Evolutionary conservation across 2,329 filamentous ascomycete genomes (phyloP).

Genomic region (Scleromitrula shiraiana): DNA sequence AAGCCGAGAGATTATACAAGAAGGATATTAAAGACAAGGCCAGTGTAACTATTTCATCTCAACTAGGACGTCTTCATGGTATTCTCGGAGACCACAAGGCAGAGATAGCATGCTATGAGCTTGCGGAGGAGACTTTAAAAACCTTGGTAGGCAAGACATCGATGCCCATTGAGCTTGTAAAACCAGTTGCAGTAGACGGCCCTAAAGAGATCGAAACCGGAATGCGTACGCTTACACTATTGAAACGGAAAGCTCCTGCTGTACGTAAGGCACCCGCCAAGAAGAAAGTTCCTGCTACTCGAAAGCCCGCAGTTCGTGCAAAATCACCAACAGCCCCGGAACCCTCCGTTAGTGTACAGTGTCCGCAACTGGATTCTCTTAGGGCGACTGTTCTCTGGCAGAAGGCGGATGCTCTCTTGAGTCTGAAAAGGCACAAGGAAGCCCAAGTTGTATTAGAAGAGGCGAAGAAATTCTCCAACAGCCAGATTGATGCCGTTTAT

Average conservation of each 20-base stretch:
- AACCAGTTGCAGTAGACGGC: conserved; percentile 13
- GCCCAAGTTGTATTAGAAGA: conserved; percentile 49
- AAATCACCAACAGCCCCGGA: conserved; percentile 20
- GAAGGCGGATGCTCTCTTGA: conserved; percentile 40
- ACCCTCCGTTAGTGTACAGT: conserved; percentile 26
- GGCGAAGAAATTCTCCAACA: conserved; percentile 37
- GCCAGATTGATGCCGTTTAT: conserved; percentile 35
- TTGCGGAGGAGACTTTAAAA: conserved; percentile 38
- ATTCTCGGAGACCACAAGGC: conserved; percentile 38
- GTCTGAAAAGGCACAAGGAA: conserved; percentile 43
- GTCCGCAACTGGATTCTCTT: conserved; percentile 33
- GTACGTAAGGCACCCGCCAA: conserved; percentile 17
- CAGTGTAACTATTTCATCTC: conserved; percentile 43
- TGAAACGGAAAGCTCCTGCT: conserved; percentile 27
- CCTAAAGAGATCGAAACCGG: conserved; percentile 15
- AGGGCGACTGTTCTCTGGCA: conserved; percentile 42
- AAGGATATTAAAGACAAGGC: conserved; percentile 38
- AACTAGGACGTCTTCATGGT: conserved; percentile 46
- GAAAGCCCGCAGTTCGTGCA: conserved; percentile 24
- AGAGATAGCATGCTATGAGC: conserved; percentile 41
- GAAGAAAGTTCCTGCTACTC: conserved; percentile 24
- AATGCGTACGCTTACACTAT: conserved; percentile 24
- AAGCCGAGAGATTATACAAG: conserved; percentile 45
- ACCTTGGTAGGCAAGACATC: conserved; percentile 32
- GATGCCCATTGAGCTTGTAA: conserved; percentile 23